Conservation (phyloP, 345 rosid species). For the Carallia brachiata region DNA sequence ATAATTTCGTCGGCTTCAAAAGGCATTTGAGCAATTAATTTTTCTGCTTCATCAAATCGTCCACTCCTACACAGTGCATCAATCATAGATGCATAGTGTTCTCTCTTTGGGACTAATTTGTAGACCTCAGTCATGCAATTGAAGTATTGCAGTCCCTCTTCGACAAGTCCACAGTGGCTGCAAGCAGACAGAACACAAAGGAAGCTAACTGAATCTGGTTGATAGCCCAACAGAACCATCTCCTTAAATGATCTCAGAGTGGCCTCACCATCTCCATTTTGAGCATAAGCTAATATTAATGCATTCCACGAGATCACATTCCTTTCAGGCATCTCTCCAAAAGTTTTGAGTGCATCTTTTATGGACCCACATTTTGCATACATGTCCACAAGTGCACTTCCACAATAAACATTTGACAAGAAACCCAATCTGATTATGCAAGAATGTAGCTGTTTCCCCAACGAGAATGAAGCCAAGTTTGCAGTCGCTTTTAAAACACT, state of each 20-base stretch:
- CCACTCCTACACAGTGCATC: conserved; percentile 72
- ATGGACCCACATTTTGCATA: conserved; percentile 88
- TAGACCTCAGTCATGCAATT: conserved; percentile 48
- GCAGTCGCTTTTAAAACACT: conserved; percentile 74
- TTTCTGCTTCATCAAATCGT: conserved; percentile 62
- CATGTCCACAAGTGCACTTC: conserved; percentile 73
- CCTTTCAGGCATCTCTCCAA: conserved; percentile 73
- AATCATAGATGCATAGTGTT: conserved; percentile 68
- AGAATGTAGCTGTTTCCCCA: conserved; percentile 72
- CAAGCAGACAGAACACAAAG: conserved; percentile 73
- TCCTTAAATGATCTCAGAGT: conserved; percentile 51
- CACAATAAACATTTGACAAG: conserved; percentile 63
- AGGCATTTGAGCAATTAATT: conserved; percentile 65
- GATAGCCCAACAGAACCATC: conserved; percentile 60
- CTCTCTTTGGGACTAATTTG: conserved; percentile 57
- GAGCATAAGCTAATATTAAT: conserved; percentile 72
- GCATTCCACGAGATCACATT: conserved; percentile 86
- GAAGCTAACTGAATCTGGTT: conserved; percentile 73
- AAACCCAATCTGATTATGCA: conserved; percentile 64
- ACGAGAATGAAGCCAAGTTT: conserved; percentile 57
- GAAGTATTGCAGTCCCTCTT: conserved; percentile 62
- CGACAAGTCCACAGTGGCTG: conserved; percentile 75
- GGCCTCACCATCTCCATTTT: conserved; percentile 69
- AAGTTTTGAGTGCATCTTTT: conserved; percentile 59
- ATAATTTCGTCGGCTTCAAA: conserved; percentile 74